phyloP scores from a whole-genome alignment of 192 early-diverging fungal species.

The Linderina pennispora region DNA sequence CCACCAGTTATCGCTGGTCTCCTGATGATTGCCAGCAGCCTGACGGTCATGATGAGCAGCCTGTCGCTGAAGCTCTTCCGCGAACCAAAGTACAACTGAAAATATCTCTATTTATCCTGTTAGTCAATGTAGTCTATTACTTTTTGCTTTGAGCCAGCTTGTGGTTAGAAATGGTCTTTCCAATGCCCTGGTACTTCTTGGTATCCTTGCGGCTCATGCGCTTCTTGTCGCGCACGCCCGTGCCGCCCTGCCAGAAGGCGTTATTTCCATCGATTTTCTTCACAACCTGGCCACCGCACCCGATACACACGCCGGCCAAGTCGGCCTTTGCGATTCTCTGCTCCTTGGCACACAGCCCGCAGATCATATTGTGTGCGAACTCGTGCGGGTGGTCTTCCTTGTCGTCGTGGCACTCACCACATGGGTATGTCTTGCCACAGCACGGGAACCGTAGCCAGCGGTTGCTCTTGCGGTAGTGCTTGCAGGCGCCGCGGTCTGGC shows the following conservation, averaged over 20 bases:
- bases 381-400: conserved; percentile 62
- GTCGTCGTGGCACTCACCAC: conserved; percentile 81
- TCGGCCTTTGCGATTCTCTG: conserved; percentile 51
- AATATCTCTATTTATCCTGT: background rate
- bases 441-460: conserved; percentile 94
- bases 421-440: conserved; percentile 76
- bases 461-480: conserved; percentile 79
- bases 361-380: conserved; percentile 75
- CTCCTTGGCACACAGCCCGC: conserved; percentile 79
- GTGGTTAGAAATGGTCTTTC: conserved; percentile 50
- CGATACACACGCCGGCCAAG: conserved; percentile 33
- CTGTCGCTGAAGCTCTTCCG: conserved; percentile 59
- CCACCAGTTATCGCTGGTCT: conserved; percentile 80
- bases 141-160: conserved; percentile 32
- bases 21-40: conserved; percentile 82
- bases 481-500: conserved; percentile 72
- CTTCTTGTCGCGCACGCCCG: conserved; percentile 66
- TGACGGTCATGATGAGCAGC: conserved; percentile 80
- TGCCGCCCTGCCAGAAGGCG: conserved; percentile 88
- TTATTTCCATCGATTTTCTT: conserved; percentile 47
- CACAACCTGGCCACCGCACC: conserved; percentile 63
- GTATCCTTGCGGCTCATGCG: conserved; percentile 74
- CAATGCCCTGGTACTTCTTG: conserved; percentile 54
- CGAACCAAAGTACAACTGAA: conserved; percentile 23
- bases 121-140: background rate